A percentile compares a stretch with the other conserved stretches of the same genome.
Conservation (phyloP, 2,329 filamentous ascomycete genomes). For the Amesomyces nigricolor region DNA sequence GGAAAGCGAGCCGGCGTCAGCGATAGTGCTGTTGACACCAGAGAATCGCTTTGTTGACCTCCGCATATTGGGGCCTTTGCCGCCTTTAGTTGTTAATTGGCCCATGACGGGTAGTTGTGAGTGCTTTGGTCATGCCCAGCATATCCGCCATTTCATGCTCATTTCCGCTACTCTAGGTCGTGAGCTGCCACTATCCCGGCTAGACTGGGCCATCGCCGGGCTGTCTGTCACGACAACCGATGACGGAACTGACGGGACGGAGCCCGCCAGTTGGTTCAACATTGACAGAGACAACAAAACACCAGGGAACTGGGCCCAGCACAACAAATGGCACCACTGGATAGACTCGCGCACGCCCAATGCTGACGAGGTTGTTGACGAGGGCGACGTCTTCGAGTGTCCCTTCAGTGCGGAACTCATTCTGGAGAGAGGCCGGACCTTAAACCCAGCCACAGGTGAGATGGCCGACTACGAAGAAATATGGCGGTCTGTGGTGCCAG, state of each 20-base stretch:
- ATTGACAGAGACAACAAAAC: conserved; percentile 16
- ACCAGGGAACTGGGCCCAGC: conserved; percentile 27
- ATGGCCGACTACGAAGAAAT: conserved; percentile 60
- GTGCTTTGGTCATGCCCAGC: too few species aligned
- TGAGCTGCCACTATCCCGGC: conserved; percentile 24
- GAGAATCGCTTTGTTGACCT: conserved; percentile 55
- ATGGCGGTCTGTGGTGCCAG: conserved; percentile 48
- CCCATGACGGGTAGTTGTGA: too few species aligned
- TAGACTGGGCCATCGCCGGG: conserved; percentile 65
- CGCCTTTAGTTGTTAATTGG: not conserved
- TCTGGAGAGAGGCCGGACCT: conserved; percentile 55
- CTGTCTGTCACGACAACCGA: conserved; percentile 29
- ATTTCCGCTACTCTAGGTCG: not conserved
- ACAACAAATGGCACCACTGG: conserved; percentile 52
- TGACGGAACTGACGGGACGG: too few species aligned
- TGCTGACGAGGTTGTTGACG: conserved; percentile 41
- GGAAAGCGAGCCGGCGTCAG: conserved; percentile 56
- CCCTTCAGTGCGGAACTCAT: conserved; percentile 40
- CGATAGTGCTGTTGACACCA: conserved; percentile 58
- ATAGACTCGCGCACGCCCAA: conserved; percentile 47
- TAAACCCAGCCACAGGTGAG: conserved; percentile 49
- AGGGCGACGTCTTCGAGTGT: conserved; percentile 47
- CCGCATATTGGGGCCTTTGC: conserved; percentile 38
- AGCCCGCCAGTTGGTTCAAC: not conserved
- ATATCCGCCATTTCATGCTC: not conserved